Percentiles rank a stretch among this genome's conserved stretches.
These are phyloP conservation scores for Camillea tinctor DNA, from an alignment of 2,329 filamentous ascomycete genomes.

Conservation along the genomic window DNA sequence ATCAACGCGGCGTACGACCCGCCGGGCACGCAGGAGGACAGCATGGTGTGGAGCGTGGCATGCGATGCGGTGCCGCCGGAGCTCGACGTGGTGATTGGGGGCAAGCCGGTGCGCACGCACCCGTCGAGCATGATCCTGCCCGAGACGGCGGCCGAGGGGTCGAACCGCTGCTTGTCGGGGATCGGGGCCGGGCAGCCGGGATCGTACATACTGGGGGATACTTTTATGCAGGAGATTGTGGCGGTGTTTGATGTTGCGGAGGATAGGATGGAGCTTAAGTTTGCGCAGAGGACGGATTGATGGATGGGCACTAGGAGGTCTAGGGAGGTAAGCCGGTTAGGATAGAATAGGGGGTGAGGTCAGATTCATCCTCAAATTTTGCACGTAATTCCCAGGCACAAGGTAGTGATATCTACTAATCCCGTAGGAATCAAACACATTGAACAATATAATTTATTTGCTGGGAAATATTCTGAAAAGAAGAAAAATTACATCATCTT, in stretches of 20 bases:
- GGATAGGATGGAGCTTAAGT: slow-evolving; percentile 32
- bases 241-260: slow-evolving; percentile 31
- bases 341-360: not conserved
- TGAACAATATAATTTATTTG: not conserved
- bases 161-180: slow-evolving; percentile 28
- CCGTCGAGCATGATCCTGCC: slow-evolving; percentile 34
- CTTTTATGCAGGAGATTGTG: slow-evolving; percentile 28
- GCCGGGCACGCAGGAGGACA: slow-evolving; percentile 20
- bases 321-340: not conserved
- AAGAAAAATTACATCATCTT: not conserved
- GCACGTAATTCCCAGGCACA: too few species aligned
- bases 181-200: slow-evolving; percentile 18
- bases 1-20: slow-evolving; percentile 32
- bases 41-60: slow-evolving; percentile 23
- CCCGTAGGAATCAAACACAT: not conserved
- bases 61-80: slow-evolving; percentile 31
- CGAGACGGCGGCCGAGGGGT: slow-evolving; percentile 22
- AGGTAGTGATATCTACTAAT: too few species aligned
- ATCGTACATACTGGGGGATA: slow-evolving; percentile 24
- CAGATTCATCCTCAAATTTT: not conserved
- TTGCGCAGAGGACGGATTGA: slow-evolving; percentile 21
- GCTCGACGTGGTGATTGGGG: slow-evolving; percentile 31
- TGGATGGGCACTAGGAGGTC: not conserved
- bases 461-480: not conserved
- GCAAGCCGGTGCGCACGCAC: slow-evolving; percentile 29